Percentiles rank a stretch among this genome's conserved stretches.
phyloP scores from a whole-genome alignment of 208 protist species.

The Borovskyia barvae region DNA sequence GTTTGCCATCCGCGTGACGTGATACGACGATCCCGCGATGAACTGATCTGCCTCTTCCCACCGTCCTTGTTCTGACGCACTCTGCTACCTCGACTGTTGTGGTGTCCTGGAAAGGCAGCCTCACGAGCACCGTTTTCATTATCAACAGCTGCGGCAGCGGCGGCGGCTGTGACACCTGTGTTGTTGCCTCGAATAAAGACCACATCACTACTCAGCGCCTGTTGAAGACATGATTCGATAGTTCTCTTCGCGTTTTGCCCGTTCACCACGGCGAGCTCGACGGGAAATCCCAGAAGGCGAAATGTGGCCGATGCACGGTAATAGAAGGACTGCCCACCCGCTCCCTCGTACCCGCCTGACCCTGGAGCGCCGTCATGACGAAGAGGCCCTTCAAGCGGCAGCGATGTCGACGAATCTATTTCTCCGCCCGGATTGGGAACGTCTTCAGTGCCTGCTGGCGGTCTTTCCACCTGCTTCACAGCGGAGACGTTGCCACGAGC shows the following conservation, averaged over 20 bases:
- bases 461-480: neutral
- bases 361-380: too few relatives aligned
- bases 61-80: slow-evolving; percentile 1
- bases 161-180: too few relatives aligned
- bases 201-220: slow-evolving; percentile 79
- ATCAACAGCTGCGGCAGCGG: too few relatives aligned
- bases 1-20: neutral
- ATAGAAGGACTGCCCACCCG: slow-evolving; percentile 8
- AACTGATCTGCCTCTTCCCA: neutral
- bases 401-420: too few relatives aligned
- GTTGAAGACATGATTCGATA: slow-evolving; percentile 57
- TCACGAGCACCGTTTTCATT: too few relatives aligned
- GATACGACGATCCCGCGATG: neutral
- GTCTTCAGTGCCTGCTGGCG: too few relatives aligned
- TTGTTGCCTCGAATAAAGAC: slow-evolving; percentile 47
- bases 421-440: too few relatives aligned
- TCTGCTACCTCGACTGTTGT: neutral
- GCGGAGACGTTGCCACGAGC: too few relatives aligned
- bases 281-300: slow-evolving; percentile 75
- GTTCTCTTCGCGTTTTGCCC: slow-evolving; percentile 35
- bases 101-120: too few relatives aligned
- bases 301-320: slow-evolving; percentile 81
- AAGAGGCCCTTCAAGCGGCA: too few relatives aligned
- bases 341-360: too few relatives aligned
- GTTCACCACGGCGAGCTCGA: slow-evolving; percentile 74